Evolutionary conservation across 1,284 basidiomycete species (phyloP).

Genomic region (Moesziomyces aphidis): DNA sequence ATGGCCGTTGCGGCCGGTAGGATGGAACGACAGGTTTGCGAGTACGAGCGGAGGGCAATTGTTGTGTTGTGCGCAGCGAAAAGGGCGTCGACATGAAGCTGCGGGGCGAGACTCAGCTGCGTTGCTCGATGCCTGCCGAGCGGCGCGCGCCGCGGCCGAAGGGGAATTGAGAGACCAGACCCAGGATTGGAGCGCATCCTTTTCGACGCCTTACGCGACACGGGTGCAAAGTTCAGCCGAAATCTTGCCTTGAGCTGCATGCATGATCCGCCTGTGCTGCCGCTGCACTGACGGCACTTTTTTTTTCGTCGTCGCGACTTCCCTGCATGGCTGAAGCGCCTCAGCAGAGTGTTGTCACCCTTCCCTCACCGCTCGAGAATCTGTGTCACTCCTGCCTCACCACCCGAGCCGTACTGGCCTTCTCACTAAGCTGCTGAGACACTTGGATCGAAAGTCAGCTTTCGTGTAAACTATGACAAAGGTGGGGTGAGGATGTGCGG

Average conservation of each 20-base stretch:
- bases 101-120: neutral
- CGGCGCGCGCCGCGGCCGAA: too few relatives aligned
- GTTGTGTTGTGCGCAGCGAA: neutral
- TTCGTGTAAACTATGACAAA: neutral
- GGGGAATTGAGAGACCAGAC: neutral
- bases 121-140: neutral
- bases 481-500: neutral
- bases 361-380: too few relatives aligned
- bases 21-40: neutral
- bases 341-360: too few relatives aligned
- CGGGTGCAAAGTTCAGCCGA: conserved; percentile 15
- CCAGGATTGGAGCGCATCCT: neutral
- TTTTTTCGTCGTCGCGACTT: neutral
- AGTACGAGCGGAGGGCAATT: neutral
- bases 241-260: conserved; percentile 10
- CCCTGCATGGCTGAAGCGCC: neutral
- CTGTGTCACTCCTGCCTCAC: too few relatives aligned
- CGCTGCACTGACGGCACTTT: neutral
- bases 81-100: neutral
- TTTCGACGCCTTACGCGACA: neutral
- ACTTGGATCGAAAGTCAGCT: too few relatives aligned
- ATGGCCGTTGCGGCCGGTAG: neutral
- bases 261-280: neutral
- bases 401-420: too few relatives aligned
- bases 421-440: too few relatives aligned